Evolutionary conservation across 2,329 filamentous ascomycete species (phyloP).

Genomic region (Nigrospora sphaerica): DNA sequence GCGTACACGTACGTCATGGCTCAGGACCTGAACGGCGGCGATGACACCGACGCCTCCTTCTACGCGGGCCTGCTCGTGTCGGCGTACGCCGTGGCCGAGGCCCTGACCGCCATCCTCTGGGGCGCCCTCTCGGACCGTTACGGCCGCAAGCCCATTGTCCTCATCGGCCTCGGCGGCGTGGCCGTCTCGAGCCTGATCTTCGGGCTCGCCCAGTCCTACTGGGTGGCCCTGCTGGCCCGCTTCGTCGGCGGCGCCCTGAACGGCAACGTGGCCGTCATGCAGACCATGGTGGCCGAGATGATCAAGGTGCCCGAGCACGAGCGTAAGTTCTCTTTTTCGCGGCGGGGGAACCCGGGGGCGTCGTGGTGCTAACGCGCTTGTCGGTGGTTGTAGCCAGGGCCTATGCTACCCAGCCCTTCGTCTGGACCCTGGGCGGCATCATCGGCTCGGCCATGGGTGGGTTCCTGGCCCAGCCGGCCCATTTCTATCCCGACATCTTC

Average conservation of each 20-base stretch:
- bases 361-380: neutral
- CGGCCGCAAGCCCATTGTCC: slow-evolving; percentile 28
- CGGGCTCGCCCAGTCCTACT: slow-evolving; percentile 31
- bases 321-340: slow-evolving; percentile 14
- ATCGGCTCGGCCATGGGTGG: slow-evolving; percentile 29
- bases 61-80: slow-evolving; percentile 40
- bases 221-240: slow-evolving; percentile 32
- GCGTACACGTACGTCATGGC: slow-evolving; percentile 36
- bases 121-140: slow-evolving; percentile 31
- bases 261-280: slow-evolving; percentile 29
- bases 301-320: slow-evolving; percentile 33
- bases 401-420: slow-evolving; percentile 28
- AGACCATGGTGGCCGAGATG: slow-evolving; percentile 32
- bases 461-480: slow-evolving; percentile 26
- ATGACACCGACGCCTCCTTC: slow-evolving; percentile 34
- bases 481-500: slow-evolving; percentile 27
- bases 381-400: slow-evolving; percentile 15
- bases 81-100: slow-evolving; percentile 35
- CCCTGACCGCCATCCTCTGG: slow-evolving; percentile 33
- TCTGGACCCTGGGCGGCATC: slow-evolving; percentile 29
- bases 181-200: slow-evolving; percentile 33
- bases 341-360: neutral
- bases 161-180: slow-evolving; percentile 26
- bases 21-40: slow-evolving; percentile 26
- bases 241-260: slow-evolving; percentile 32